Evolutionary conservation across 2,329 filamentous ascomycete genomes (phyloP).

Genomic region (Thielaviopsis euricoi): DNA sequence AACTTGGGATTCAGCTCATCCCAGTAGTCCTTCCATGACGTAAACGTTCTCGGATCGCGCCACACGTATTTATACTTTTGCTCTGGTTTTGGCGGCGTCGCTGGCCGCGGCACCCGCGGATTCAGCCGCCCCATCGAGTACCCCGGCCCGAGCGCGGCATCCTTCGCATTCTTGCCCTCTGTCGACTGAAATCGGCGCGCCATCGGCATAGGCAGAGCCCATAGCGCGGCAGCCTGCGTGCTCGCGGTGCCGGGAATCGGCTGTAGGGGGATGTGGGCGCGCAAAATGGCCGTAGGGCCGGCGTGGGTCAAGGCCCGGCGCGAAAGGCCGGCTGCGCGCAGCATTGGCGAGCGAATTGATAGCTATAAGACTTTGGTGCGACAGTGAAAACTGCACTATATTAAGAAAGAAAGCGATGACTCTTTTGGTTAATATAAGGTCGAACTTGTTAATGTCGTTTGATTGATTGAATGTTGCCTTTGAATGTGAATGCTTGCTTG

Average conservation of each 20-base stretch:
- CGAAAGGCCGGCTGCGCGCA: not conserved
- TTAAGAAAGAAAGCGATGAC: not conserved
- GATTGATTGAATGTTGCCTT: not conserved
- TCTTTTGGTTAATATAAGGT: not conserved
- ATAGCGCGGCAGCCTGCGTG: not conserved
- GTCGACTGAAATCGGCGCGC: constrained; percentile 1
- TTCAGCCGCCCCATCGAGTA: not conserved
- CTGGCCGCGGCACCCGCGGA: constrained; percentile 1
- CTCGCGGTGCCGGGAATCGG: not conserved
- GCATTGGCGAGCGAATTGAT: not conserved
- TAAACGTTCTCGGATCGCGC: constrained; percentile 1
- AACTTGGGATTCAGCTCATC: constrained; percentile 9
- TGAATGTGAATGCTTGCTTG: not conserved
- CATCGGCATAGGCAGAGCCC: not conserved
- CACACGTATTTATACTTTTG: constrained; percentile 6
- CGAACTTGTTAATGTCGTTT: not conserved
- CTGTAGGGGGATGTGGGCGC: not conserved
- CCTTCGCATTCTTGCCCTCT: not conserved
- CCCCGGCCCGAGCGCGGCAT: not conserved
- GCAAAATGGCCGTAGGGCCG: not conserved
- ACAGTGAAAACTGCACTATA: no score
- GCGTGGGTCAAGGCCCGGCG: not conserved
- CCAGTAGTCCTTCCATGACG: constrained; percentile 1
- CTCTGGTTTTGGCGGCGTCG: not conserved
- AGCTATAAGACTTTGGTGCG: not conserved